Evolutionary conservation across 73 alveolate genomes (phyloP).

Genomic region (Halteria grandinella): DNA sequence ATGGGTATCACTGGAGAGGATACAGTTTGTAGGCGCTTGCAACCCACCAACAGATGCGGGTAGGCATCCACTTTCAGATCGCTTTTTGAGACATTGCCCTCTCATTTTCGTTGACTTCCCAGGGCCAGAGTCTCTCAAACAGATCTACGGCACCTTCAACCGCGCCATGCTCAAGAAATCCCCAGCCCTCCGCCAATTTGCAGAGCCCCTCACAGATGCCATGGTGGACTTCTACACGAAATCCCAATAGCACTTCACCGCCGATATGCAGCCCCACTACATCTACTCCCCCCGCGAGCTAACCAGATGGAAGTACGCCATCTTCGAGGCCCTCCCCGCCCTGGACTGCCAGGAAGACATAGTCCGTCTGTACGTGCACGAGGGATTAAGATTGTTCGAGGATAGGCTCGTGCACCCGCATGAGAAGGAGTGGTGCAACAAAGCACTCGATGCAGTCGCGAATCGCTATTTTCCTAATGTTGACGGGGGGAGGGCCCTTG

Average conservation of each 20-base stretch:
- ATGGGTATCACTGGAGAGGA: constrained; percentile 95
- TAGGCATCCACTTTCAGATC: constrained; percentile 94
- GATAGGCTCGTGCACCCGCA: constrained; percentile 97
- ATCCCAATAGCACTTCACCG: constrained; percentile 94
- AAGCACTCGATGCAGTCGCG: constrained; percentile 89
- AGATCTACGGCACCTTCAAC: constrained; percentile 99
- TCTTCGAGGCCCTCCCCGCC: constrained; percentile 76
- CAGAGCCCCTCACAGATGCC: constrained; percentile 97
- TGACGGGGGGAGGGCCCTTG: constrained; percentile 71
- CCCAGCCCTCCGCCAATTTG: constrained; percentile 78
- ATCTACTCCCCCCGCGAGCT: constrained; percentile 98
- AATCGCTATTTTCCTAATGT: constrained; percentile 81
- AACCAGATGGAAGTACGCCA: constrained; percentile 90
- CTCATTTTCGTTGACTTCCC: constrained; percentile 98
- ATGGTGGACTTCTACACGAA: constrained; percentile 99
- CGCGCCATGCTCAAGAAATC: constrained; percentile 95
- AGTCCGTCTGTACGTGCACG: constrained; percentile 94
- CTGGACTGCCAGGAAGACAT: constrained; percentile 88
- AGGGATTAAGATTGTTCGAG: constrained; percentile 97
- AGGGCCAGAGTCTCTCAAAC: constrained; percentile 97
- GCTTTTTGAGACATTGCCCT: constrained; percentile 98
- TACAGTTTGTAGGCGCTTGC: constrained; percentile 98
- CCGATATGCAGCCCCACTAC: constrained; percentile 99
- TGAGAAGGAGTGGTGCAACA: constrained; percentile 98
- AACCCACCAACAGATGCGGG: constrained; percentile 99